A percentile compares a stretch with the other conserved stretches of the same genome.
phyloP scores from a whole-genome alignment of 805 yeast genomes.

The Starmerella geochares region DNA sequence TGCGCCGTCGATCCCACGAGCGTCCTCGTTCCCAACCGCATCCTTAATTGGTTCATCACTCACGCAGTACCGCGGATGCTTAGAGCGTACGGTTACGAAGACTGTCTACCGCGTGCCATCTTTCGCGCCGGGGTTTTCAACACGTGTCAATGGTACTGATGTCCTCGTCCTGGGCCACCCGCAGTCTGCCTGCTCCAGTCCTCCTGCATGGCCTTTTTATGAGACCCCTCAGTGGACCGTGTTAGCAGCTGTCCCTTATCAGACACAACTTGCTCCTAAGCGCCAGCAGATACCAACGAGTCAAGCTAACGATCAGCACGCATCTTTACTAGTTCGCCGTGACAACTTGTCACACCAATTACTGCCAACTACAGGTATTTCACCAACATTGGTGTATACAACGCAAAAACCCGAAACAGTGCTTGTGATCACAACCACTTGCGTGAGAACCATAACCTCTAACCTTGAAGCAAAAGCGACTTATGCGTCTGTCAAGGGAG shows the following conservation, averaged over 20 bases:
- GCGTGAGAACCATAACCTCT: not conserved
- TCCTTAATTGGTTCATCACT: not conserved
- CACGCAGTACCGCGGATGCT: no score
- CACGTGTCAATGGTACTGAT: not conserved
- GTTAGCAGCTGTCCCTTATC: not conserved
- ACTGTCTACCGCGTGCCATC: not conserved
- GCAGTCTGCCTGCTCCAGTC: not conserved
- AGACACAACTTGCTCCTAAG: not conserved
- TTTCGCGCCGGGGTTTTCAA: not conserved
- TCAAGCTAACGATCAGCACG: not conserved
- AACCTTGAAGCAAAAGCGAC: not conserved
- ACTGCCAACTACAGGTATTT: not conserved
- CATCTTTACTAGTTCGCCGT: not conserved
- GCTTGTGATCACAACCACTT: not conserved
- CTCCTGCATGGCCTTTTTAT: constrained; percentile 17
- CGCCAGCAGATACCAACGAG: constrained; percentile 1
- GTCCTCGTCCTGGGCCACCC: not conserved
- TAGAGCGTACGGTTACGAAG: not conserved
- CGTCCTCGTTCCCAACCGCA: not conserved
- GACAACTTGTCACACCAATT: no score
- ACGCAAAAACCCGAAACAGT: not conserved
- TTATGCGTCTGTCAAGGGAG: no score
- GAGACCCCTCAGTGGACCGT: constrained; percentile 1
- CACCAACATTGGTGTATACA: not conserved
- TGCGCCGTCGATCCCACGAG: not conserved